Evolutionary conservation across 257 asterid genomes (phyloP).

Genomic region (Solanum clarkiae): DNA sequence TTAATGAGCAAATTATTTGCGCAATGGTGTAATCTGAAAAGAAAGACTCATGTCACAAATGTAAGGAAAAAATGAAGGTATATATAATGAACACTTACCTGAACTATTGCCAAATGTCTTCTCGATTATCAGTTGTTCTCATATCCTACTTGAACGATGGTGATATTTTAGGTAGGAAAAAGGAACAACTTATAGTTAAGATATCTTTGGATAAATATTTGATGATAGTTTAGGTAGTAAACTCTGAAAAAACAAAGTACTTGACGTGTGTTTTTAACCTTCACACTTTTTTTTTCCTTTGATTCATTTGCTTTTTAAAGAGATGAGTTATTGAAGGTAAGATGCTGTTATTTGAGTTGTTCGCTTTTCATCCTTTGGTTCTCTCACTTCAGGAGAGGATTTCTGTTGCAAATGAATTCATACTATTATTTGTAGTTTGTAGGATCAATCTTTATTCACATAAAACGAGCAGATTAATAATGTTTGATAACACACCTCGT

Average conservation of each 20-base stretch:
- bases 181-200: neutral
- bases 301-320: neutral
- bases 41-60: too few species aligned
- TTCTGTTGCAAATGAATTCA: too few species aligned
- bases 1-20: too few species aligned
- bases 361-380: neutral
- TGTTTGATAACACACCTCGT: neutral
- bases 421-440: neutral
- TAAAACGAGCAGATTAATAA: neutral
- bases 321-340: too few species aligned
- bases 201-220: neutral
- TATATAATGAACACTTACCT: too few species aligned
- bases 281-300: neutral
- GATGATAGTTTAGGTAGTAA: neutral
- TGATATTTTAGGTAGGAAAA: neutral
- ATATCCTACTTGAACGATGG: neutral
- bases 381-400: neutral
- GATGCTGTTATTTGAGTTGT: neutral
- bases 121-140: neutral
- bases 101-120: neutral
- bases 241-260: neutral
- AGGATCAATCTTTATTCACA: neutral
- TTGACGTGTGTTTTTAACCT: neutral
- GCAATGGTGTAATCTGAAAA: too few species aligned
- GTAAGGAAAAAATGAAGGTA: too few species aligned